phyloP scores from a whole-genome alignment of 192 early-diverging fungal genomes.

The Umbelopsis ramanniana region DNA sequence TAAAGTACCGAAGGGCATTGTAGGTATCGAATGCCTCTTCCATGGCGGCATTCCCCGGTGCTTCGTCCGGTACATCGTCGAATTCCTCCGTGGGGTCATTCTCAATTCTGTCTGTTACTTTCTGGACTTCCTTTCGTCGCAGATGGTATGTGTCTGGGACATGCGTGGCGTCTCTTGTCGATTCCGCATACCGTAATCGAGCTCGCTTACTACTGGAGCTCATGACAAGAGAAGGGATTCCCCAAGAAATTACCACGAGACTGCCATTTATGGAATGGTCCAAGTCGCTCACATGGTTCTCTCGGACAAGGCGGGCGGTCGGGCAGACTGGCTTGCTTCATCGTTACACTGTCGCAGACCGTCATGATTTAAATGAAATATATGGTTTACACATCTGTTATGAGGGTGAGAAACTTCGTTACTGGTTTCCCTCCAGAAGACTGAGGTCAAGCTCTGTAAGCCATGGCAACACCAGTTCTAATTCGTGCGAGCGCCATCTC shows the following conservation, averaged over 20 bases:
- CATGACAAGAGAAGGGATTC: background rate
- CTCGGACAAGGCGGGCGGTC: no score
- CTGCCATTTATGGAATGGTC: background rate
- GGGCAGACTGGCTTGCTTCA: no score
- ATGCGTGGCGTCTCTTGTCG: background rate
- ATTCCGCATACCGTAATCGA: constrained; percentile 8
- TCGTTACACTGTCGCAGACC: no score
- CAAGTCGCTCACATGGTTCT: no score
- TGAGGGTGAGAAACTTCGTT: no score
- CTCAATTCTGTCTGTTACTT: background rate
- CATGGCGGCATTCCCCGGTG: background rate
- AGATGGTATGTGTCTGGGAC: background rate
- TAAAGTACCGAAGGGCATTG: constrained; percentile 11
- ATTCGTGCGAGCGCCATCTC: no score
- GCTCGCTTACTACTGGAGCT: constrained; percentile 17
- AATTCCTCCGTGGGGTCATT: background rate
- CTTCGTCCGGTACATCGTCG: background rate
- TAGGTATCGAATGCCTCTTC: constrained; percentile 9
- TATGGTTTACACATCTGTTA: no score
- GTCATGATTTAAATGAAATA: no score
- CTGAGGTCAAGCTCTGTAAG: no score
- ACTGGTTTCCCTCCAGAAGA: no score
- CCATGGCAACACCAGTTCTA: no score
- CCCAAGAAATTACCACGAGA: no score
- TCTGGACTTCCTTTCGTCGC: background rate